phyloP scores from a whole-genome alignment of 176 grass and related monocot genomes.

The Pontederia crassipes region DNA sequence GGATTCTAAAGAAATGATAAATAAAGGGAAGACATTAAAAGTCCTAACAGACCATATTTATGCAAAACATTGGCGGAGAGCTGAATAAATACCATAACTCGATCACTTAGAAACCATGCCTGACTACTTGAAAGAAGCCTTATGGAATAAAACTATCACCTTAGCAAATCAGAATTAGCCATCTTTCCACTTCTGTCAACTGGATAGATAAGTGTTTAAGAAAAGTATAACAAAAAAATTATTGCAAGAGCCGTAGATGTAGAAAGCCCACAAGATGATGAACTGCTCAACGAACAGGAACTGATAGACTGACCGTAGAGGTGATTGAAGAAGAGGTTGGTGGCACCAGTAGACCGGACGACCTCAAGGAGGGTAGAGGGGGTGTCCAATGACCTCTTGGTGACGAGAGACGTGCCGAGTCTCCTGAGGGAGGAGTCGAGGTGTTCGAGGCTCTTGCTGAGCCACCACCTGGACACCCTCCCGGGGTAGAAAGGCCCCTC shows the following conservation, averaged over 20 bases:
- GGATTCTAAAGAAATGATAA: no score
- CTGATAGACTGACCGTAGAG: slow-evolving; percentile 54
- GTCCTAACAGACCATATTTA: no score
- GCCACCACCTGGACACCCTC: slow-evolving; percentile 82
- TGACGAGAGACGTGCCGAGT: slow-evolving; percentile 63
- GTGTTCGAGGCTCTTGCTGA: slow-evolving; percentile 63
- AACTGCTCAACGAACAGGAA: no score
- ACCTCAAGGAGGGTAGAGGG: slow-evolving; percentile 54
- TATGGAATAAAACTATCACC: no score
- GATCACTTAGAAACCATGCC: no score
- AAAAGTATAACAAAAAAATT: not conserved
- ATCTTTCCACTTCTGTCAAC: no score
- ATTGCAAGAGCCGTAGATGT: not conserved
- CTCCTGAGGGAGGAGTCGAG: slow-evolving; percentile 62
- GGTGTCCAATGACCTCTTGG: slow-evolving; percentile 48
- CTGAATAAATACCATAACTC: no score
- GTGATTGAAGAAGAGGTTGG: slow-evolving; percentile 93
- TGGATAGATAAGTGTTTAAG: not conserved
- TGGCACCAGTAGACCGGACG: slow-evolving; percentile 54
- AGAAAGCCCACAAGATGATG: not conserved
- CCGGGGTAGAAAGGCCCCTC: slow-evolving; percentile 62
- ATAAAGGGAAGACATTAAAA: no score
- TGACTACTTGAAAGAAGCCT: no score
- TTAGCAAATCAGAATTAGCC: no score
- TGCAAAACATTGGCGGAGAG: no score